Percentiles rank a stretch among this genome's conserved stretches.
Evolutionary conservation across 257 asterid species (phyloP).

Genomic region (Plectranthus barbatus): DNA sequence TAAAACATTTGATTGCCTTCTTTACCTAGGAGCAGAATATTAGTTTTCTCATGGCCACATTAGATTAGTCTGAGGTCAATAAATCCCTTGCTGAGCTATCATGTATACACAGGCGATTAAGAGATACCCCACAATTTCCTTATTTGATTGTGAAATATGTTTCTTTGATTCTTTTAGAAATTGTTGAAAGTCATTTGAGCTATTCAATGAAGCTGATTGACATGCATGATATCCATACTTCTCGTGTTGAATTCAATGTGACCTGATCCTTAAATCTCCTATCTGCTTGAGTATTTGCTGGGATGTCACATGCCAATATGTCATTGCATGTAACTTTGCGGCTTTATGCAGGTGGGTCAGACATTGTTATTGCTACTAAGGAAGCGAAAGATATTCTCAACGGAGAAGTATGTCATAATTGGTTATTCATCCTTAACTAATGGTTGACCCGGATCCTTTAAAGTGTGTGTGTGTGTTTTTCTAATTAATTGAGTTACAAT

Average conservation of each 20-base stretch:
- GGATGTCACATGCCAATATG: constrained; percentile 10
- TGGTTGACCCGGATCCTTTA: constrained; percentile 20
- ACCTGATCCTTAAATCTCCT: too few species aligned
- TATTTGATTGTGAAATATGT: background rate
- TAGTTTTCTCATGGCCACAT: background rate
- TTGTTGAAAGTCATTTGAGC: background rate
- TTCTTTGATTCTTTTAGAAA: background rate
- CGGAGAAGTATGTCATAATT: constrained; percentile 30
- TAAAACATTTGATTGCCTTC: background rate
- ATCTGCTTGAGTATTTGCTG: constrained; percentile 5
- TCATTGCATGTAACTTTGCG: background rate
- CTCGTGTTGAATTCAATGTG: background rate
- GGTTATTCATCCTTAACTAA: constrained; percentile 16
- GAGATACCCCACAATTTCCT: background rate
- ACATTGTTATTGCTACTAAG: constrained; percentile 18
- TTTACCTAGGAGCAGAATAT: background rate
- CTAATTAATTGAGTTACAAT: too few species aligned
- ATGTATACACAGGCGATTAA: background rate
- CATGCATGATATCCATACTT: background rate
- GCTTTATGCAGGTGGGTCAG: constrained; percentile 26
- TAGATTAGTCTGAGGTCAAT: background rate
- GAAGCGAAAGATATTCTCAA: constrained; percentile 22
- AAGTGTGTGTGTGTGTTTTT: too few species aligned
- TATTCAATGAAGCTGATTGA: background rate
- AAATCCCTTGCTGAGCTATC: background rate